Base-by-base conservation (phyloP, 2,329 filamentous ascomycete species). In the Fusarium nematophilum region DNA sequence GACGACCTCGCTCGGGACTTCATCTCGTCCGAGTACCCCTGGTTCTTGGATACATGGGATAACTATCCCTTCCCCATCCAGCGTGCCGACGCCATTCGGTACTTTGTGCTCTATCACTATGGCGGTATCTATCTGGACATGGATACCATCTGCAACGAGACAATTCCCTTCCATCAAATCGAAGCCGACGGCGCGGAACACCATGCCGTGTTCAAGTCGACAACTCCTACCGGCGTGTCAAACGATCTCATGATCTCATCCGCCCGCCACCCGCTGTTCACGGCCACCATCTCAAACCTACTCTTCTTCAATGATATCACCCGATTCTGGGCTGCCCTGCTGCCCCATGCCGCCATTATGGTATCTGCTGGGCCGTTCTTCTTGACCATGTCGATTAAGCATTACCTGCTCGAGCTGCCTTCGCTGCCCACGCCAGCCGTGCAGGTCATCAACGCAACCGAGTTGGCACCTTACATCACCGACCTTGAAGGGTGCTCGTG, bases 201-300 rank as follows among this genome's bases (percentile, higher is more conserved):
- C 55, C 57, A 63, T 31, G 69, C 72, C 42, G 54, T 74, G 30
- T 74, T 72, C 65, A 70, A 73, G 38, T 73, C 72, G 62, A 93
- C 91, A 0, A 78, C 83, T 3, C 91, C 91, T 3, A 93, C 90
- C 1, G 90, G 90, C 59, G 91, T 93, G 65, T 90, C 88, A 64
- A 93, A 93, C 78, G 90, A 93, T 69, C 88, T 88, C 33, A 92
- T 93, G 90, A 89, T 89, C 42, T 78, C 89, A 13, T 82, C 90
- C 1, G 86, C 88, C 0, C 82, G 86, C 57, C 91, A 93, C 67
- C 90, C 90, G 0, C 91, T 91, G 78, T 92, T 92, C 79, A 79
- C 87, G 44, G 81, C 82, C 42, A 87, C 90, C 31, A 90, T 92
- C 66, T 83, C 90, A 59, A 81, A 83, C 10, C 78, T 93, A n/a